Evolutionary conservation across 2,329 filamentous ascomycete genomes (phyloP).

Genomic region (Aspergillus pseudoglaucus): DNA sequence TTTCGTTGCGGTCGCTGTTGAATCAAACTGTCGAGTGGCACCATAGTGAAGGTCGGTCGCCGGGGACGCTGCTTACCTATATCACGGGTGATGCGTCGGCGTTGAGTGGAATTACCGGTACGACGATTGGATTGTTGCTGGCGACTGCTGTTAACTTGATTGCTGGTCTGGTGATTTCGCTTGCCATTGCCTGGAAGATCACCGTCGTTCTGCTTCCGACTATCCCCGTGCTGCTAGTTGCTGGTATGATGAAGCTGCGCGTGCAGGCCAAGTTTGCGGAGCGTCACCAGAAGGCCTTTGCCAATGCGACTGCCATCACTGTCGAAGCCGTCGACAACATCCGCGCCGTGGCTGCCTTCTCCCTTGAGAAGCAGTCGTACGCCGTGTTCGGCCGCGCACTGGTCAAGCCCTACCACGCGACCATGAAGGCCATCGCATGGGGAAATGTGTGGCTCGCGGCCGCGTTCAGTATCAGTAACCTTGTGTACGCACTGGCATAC

Average conservation of each 20-base stretch:
- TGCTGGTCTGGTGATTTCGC: conserved; percentile 60
- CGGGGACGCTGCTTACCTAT: conserved; percentile 55
- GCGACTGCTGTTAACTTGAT: conserved; percentile 64
- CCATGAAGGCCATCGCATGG: conserved; percentile 40
- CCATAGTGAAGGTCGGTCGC: conserved; percentile 55
- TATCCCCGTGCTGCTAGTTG: conserved; percentile 61
- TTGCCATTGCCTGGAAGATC: conserved; percentile 69
- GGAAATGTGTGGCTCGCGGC: conserved; percentile 40
- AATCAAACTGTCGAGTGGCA: conserved; percentile 64
- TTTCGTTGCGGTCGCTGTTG: conserved; percentile 58
- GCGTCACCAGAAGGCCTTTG: conserved; percentile 45
- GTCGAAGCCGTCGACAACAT: conserved; percentile 49
- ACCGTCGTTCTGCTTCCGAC: conserved; percentile 63
- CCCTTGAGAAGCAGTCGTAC: conserved; percentile 45
- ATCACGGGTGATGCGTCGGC: conserved; percentile 64
- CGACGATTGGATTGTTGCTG: conserved; percentile 62
- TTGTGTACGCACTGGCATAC: conserved; percentile 69
- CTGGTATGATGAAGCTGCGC: conserved; percentile 62
- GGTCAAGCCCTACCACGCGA: conserved; percentile 41
- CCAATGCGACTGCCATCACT: conserved; percentile 44
- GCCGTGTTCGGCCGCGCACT: conserved; percentile 40
- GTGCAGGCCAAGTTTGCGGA: conserved; percentile 55
- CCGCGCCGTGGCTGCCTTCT: conserved; percentile 45
- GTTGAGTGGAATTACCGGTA: conserved; percentile 62
- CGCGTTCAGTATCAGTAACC: conserved; percentile 46